Conservation (phyloP, 2,329 filamentous ascomycete genomes). For the Microdochium bolleyi region DNA sequence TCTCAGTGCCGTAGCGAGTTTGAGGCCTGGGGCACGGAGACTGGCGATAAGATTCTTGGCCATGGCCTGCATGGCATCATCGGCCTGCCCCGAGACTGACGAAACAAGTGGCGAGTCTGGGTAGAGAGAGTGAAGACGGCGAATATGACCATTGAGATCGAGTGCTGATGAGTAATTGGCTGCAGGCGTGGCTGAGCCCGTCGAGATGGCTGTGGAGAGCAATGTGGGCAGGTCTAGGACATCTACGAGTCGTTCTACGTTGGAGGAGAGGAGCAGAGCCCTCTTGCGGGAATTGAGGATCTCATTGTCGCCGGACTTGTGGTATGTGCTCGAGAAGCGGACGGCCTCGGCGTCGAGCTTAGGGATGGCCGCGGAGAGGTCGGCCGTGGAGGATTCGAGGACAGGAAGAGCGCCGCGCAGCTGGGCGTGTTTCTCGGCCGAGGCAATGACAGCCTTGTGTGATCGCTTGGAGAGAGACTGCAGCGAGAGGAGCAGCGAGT, state of each 20-base stretch:
- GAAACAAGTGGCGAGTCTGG: slow-evolving; percentile 68
- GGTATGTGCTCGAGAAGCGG: slow-evolving; percentile 75
- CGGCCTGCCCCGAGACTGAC: slow-evolving; percentile 68
- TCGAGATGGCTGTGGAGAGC: slow-evolving; percentile 69
- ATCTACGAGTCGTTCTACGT: slow-evolving; percentile 83
- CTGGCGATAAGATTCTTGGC: slow-evolving; percentile 74
- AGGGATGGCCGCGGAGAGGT: slow-evolving; percentile 66
- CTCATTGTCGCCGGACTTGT: slow-evolving; percentile 61
- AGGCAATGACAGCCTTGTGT: slow-evolving; percentile 75
- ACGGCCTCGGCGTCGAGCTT: slow-evolving; percentile 72
- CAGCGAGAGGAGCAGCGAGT: slow-evolving; percentile 73
- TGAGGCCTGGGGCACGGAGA: slow-evolving; percentile 70
- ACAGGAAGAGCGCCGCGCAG: slow-evolving; percentile 64
- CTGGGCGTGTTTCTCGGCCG: slow-evolving; percentile 68
- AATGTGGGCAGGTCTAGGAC: slow-evolving; percentile 84
- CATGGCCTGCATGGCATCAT: slow-evolving; percentile 82
- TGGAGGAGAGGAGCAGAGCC: slow-evolving; percentile 73
- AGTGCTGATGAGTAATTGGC: slow-evolving; percentile 83
- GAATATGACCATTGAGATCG: slow-evolving; percentile 90
- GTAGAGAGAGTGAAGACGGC: slow-evolving; percentile 75
- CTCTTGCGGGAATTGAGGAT: slow-evolving; percentile 68
- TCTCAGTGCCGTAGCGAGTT: slow-evolving; percentile 82
- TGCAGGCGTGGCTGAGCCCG: slow-evolving; percentile 40
- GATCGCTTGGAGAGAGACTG: slow-evolving; percentile 87
- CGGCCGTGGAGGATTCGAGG: slow-evolving; percentile 56